Conservation (phyloP, 495 filamentous ascomycete genomes). For the Penicillium waksmanii region DNA sequence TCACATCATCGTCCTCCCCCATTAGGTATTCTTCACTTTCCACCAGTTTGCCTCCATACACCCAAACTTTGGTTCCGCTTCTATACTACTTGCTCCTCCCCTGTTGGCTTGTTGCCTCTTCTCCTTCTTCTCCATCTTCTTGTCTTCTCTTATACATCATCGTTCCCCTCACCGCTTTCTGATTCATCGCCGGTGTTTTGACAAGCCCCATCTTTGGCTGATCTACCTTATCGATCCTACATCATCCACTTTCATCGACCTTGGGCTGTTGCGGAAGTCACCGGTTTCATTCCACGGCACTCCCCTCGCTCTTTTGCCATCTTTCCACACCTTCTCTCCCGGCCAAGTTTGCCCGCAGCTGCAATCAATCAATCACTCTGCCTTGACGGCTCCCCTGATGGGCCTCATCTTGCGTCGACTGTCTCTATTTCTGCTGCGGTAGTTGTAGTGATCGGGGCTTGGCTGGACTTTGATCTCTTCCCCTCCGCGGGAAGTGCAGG, state of each 20-base stretch:
- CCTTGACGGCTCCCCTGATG: conserved; percentile 37
- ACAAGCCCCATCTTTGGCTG: conserved; percentile 9
- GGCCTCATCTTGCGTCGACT: conserved; percentile 30
- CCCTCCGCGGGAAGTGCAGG: conserved; percentile 13
- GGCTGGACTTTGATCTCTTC: conserved; percentile 20
- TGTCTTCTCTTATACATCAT: conserved; percentile 17
- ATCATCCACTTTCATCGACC: conserved; percentile 10
- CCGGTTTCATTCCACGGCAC: conserved; percentile 19
- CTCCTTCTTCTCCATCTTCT: neutral
- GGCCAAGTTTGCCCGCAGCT: conserved; percentile 16
- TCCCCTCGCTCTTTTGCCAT: neutral
- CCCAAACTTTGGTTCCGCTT: neutral
- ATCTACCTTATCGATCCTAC: conserved; percentile 4
- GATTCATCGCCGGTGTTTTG: conserved; percentile 7
- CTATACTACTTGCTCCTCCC: conserved; percentile 6
- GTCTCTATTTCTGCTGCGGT: conserved; percentile 40
- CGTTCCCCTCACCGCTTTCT: conserved; percentile 37
- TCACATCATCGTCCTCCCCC: conserved; percentile 40
- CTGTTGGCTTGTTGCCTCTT: conserved; percentile 1
- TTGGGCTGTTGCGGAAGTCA: conserved; percentile 9
- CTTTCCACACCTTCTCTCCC: conserved; percentile 17
- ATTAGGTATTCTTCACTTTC: conserved; percentile 26
- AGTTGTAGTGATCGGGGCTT: conserved; percentile 45
- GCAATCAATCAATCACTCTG: conserved; percentile 3
- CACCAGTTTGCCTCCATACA: conserved; percentile 15